Base-by-base conservation (phyloP, 306 rosid genomes). In the Inga laurina region DNA sequence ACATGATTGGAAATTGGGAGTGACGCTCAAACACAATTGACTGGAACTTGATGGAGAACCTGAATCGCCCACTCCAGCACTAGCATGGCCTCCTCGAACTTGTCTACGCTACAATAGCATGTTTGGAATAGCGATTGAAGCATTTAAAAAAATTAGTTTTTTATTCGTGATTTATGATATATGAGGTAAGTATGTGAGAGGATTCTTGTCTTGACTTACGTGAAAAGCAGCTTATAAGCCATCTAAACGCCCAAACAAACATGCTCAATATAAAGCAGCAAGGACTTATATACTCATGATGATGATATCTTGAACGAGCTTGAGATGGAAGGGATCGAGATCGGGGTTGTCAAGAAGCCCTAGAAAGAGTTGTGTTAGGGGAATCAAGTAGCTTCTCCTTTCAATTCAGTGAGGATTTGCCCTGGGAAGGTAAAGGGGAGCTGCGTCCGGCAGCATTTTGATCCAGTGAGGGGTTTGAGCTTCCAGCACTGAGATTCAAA, bases 201-300 rank as follows among this genome's bases (percentile, higher is more conserved):
- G 30, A 27, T 27, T 27, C 30, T 27, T 27, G 1, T 27, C 30
- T 0, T 1, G 30, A 27, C 1, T 27, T 27, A 27, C 1, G 1
- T 27, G 30, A 27, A 27, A 27, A 27, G 1, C 1, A 27, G 30
- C 30, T 27, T 27, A 27, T 27, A 27, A 27, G 30, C 30, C 30
- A 27, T 27, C 30, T 27, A 27, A 27, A 27, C 1, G 1, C 1
- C 1, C 30, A 27, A 27, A 27, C 30, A 27, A 27, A 1, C 30
- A 27, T 27, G 30, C 1, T 27, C 30, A 27, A 27, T 91, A 97
- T 8, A 97, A 94, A 2, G 98, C 99, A 3, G 99, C 98, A 7
- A 94, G 88, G 34, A 97, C 98, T 70, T 97, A 98, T 12, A 97
- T 84, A 77, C 99, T 94, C 98, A 97, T 97, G n/a, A 94, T 97